Conservation (phyloP, 768 basidiomycete species). For the Lentinula sp. region DNA sequence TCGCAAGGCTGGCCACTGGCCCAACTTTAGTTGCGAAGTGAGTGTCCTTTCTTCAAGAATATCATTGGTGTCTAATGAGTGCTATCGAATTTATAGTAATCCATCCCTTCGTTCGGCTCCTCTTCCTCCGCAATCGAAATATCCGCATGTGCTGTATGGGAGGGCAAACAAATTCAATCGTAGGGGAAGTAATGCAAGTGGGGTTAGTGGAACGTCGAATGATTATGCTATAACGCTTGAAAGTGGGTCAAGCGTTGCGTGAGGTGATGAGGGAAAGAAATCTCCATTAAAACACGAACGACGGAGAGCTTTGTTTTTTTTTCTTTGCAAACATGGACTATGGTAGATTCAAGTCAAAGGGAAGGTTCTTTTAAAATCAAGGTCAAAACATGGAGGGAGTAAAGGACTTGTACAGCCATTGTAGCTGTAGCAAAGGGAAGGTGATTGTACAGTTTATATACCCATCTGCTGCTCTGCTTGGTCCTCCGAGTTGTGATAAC, state of each 20-base stretch:
- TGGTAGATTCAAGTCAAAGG: neutral
- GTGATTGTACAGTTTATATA: neutral
- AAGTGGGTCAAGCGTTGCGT: constrained; percentile 1
- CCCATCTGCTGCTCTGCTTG: too few species aligned
- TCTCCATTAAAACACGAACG: neutral
- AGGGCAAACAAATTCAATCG: constrained; percentile 9
- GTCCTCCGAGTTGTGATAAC: too few species aligned
- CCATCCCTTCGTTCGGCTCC: constrained; percentile 15
- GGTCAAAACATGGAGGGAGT: neutral
- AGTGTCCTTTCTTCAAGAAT: constrained; percentile 8
- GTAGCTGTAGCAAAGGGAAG: neutral
- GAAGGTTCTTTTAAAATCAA: neutral
- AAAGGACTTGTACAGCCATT: neutral
- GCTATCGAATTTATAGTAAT: constrained; percentile 12
- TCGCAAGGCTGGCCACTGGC: constrained; percentile 57
- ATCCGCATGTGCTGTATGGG: constrained; percentile 3
- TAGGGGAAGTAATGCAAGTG: neutral
- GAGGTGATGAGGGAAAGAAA: neutral
- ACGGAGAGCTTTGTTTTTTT: neutral
- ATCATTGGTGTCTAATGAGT: neutral
- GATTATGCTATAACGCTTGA: constrained; percentile 1
- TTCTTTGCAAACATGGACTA: neutral
- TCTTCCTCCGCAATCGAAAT: constrained; percentile 12
- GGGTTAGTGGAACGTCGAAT: neutral
- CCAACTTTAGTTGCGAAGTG: constrained; percentile 57